Base-by-base conservation (phyloP, 495 filamentous ascomycete species). In the Chaetomium cochliodes region DNA sequence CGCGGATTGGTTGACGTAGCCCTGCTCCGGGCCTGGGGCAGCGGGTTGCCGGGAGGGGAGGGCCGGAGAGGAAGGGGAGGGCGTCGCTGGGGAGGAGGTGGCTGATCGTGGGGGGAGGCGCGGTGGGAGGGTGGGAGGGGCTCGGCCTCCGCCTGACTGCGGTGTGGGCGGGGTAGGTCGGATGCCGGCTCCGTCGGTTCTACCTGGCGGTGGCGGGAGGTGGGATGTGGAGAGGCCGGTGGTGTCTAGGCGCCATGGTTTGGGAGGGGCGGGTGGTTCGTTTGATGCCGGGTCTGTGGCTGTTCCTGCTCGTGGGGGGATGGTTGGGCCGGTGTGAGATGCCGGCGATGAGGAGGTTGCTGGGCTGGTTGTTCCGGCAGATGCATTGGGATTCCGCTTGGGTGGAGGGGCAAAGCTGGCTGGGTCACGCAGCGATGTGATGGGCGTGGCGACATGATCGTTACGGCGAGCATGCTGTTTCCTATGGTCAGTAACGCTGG, bases 401-500 rank as follows among this genome's bases (percentile, higher is more conserved):
- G 93, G 93, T 23, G 93, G 93, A 41, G 93, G 91, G 3, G 85
- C 92, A 74, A 98, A 97, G 15, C 87, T 83, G 0, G 85, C 73
- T 2, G 94, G 93, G 74, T 98, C 94, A 70, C 88, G 88, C 22
- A 98, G 81, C 2, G 88, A 81, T 5, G 87, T 83, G n/a, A 96
- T 74, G 2, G 94, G 93, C 6, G 80, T 78, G 20, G 91, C 85
- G 66, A 84, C 78, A 70, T 89, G 77, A 20, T 56, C 22, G 6
- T 37, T 18, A 13, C 37, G 41, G 82, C 4, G 82, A 74, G 64
- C 68, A 69, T 66, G 65, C 33, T 11, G 20, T 11, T n/a, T 33
- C 42, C 22, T 25, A 23, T 18, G 41, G 37, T 49, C 50, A 63
- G 18, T 15, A 16, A 28, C 8, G 39, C 3, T 33, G 39, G 8